Evolutionary conservation across 148 eudicot species (phyloP).

Genomic region (Arctostaphylos glauca): DNA sequence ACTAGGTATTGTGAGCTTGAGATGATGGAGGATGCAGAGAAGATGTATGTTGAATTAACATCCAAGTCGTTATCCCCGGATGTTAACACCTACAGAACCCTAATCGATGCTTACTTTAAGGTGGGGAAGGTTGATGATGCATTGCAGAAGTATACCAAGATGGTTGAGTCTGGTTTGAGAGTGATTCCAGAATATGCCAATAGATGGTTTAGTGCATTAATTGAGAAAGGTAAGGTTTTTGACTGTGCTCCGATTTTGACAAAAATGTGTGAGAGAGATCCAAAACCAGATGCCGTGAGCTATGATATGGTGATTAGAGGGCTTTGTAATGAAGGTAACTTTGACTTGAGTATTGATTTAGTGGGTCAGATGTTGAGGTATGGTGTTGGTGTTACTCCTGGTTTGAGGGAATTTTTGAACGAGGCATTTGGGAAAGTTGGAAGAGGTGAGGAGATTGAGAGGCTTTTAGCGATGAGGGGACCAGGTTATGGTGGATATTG

Average conservation of each 20-base stretch:
- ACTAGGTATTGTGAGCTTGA: slow-evolving; percentile 63
- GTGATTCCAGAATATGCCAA: slow-evolving; percentile 77
- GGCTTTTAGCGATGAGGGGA: slow-evolving; percentile 49
- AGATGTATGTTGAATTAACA: slow-evolving; percentile 68
- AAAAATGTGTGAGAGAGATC: slow-evolving; percentile 70
- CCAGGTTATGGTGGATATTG: slow-evolving; percentile 30
- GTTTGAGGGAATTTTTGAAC: slow-evolving; percentile 65
- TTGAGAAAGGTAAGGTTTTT: slow-evolving; percentile 63
- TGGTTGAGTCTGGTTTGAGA: slow-evolving; percentile 73
- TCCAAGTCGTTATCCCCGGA: slow-evolving; percentile 76
- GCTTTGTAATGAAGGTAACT: slow-evolving; percentile 52
- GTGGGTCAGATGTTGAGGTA: slow-evolving; percentile 66
- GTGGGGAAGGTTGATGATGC: slow-evolving; percentile 83
- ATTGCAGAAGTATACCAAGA: slow-evolving; percentile 65
- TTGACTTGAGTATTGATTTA: slow-evolving; percentile 36
- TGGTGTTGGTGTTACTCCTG: slow-evolving; percentile 67
- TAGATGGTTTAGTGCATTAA: slow-evolving; percentile 61
- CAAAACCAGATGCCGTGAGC: slow-evolving; percentile 73
- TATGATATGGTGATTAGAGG: slow-evolving; percentile 78
- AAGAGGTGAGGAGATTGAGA: slow-evolving; percentile 72
- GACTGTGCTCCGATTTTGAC: slow-evolving; percentile 59
- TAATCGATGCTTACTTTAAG: slow-evolving; percentile 74
- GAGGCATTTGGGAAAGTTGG: slow-evolving; percentile 62
- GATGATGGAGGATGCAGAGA: slow-evolving; percentile 69
- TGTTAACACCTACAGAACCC: slow-evolving; percentile 69